Evolutionary conservation across 306 rosid genomes (phyloP), one percentile per base, ranked within the genome.

Genomic region (Oemleria cerasiformis): DNA sequence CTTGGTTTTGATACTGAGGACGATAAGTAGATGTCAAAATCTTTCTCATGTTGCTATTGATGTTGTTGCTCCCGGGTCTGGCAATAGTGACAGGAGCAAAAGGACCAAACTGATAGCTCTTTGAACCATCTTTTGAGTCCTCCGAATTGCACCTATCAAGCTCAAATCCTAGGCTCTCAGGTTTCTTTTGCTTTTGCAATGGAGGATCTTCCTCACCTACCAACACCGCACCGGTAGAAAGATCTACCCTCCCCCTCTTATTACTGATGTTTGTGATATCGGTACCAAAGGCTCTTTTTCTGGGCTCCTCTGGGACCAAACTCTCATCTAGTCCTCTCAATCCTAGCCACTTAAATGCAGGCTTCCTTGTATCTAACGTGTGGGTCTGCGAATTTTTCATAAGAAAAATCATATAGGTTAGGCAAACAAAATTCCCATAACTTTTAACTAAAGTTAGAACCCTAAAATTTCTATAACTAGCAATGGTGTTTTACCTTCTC

Each of bases 291-390:
- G 84, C 71, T 77, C 99, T 81, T 79, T 91, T 94, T 77, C 82
- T 80, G 4, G 94, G 74, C 67, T 86, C 92, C 1, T 34, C 74
- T 11, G 69, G 54, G 40, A 47, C 65, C 73, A 82, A 76, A 36
- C 68, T 79, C 34, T 66, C 73, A 17, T 80, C 68, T 53, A 63
- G 81, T 10, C 86, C 91, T 60, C 71, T 73, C 21, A 77, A 83
- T 38, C 99, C 97, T 61, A 91, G 42, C 99, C 99, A 94, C 68
- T 82, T 87, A 78, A 91, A 91, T 34, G 97, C 97, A 43, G 99
- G 99, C 67, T 91, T 94, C 80, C 97, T 88, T 11, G 91, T 80
- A 73, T 83, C 92, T 12, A 73, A 16, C 1, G 96, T 86, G 67
- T 88, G 96, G 3, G 97, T 94, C 99, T 91, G 88, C 80, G 58